These are phyloP conservation scores for Roridomyces roridus DNA, from an alignment of 768 basidiomycete species.

Conservation along the genomic window DNA sequence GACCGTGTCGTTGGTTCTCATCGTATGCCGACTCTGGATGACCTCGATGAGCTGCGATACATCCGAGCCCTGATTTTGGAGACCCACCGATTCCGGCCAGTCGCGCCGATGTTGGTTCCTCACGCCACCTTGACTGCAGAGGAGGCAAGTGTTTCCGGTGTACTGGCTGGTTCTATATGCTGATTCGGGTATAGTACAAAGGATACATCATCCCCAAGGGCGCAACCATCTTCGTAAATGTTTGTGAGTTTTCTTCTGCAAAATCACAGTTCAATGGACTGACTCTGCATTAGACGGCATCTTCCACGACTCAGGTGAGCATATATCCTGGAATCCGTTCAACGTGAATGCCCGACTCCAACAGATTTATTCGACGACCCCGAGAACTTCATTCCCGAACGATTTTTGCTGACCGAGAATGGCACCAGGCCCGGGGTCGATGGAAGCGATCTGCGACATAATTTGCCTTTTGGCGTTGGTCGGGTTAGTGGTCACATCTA, in stretches of 20 bases:
- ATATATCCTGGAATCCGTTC: no score
- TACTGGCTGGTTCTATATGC: background rate
- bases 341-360: background rate
- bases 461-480: no score
- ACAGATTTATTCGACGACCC: slow-evolving; percentile 26
- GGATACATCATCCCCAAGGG: slow-evolving; percentile 2
- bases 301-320: slow-evolving; percentile 8
- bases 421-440: slow-evolving; percentile 20
- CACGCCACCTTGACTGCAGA: background rate
- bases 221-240: slow-evolving; percentile 2
- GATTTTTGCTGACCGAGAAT: slow-evolving; percentile 22
- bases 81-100: slow-evolving; percentile 16
- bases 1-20: slow-evolving; percentile 31
- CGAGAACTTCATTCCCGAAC: slow-evolving; percentile 29
- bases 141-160: background rate
- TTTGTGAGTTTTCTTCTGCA: background rate
- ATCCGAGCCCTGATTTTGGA: slow-evolving; percentile 28
- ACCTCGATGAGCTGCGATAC: slow-evolving; percentile 28
- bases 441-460: no score
- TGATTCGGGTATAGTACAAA: background rate
- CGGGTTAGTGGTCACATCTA: background rate
- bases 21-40: slow-evolving; percentile 25
- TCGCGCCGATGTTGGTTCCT: background rate
- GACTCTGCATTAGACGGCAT: background rate
- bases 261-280: no score